Evolutionary conservation across 805 yeast species (phyloP), one percentile per base, ranked within the genome.

Genomic region (Hagleromyces aurorensis): DNA sequence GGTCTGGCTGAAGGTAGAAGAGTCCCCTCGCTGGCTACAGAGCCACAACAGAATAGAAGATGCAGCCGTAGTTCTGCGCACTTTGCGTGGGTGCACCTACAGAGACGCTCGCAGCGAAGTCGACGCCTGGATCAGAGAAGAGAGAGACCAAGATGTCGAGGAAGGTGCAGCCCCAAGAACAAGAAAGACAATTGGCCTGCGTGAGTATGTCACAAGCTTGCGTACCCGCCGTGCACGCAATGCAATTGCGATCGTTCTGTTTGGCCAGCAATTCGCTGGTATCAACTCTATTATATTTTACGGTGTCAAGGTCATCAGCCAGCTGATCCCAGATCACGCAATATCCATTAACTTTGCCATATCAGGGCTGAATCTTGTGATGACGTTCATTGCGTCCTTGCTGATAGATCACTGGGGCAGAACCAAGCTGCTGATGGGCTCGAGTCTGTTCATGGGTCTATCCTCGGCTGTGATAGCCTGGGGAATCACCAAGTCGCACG

Each of bases 261-360:
- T 78, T 13, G 78, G 87, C 11, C 98, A 91, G 60, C 98, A 91
- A 55, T 72, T 89, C 34, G 76, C 85, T 44, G 98, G 98, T 19
- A 83, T 91, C 51, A 91, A 91, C 55, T 75, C 95, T 2, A 85
- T 91, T 36, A 75, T 91, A 13, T 84, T 89, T 52, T 91, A 89
- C 54, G 98, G 98, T 4, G 96, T 89, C 4, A 72, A 83, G 9
- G 81, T 89, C 1, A 63, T 91, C 29, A 65, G 77, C n/a, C 61
- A 72, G 6, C 60, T 81, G 4, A 68, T 85, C 39, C 96, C 97
- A 2, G 59, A 70, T 8, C 65, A 72, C 32, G 78, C 96, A 2
- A 71, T 80, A 4, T 43, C 69, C 7, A 72, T 87, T 43, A 89
- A 87, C 48, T 76, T 89, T 44, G 52, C 75, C 28, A 78, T 91